Conservation (phyloP, 2,329 filamentous ascomycete species). For the Trichoderma koningiopsis region DNA sequence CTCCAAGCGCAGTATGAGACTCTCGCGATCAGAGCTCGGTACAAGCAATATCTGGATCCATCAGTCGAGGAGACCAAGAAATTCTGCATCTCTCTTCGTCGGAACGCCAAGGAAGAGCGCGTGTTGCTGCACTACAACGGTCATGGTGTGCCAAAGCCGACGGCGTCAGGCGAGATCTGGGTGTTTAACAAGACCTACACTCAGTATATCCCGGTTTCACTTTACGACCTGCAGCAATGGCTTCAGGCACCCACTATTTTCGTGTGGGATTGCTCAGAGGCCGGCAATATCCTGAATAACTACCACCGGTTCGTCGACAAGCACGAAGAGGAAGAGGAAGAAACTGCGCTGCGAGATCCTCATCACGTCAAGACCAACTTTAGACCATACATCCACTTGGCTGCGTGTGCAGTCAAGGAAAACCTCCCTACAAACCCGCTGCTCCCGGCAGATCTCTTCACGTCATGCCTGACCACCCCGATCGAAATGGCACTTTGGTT, state of each 20-base stretch:
- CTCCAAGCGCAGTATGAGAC: conserved; percentile 97
- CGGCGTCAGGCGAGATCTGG: conserved; percentile 95
- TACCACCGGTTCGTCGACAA: conserved; percentile 95
- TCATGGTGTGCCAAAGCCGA: conserved; percentile 94
- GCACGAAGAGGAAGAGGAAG: conserved; percentile 85
- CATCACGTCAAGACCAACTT: conserved; percentile 77
- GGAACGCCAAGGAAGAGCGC: conserved; percentile 93
- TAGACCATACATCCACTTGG: conserved; percentile 79
- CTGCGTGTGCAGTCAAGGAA: conserved; percentile 87
- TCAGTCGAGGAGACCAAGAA: conserved; percentile 98
- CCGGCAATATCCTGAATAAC: conserved; percentile 91
- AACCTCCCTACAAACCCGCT: conserved; percentile 93
- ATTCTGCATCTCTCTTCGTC: conserved; percentile 84
- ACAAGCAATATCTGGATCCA: conserved; percentile 95
- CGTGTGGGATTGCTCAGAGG: conserved; percentile 97
- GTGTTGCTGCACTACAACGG: conserved; percentile 99
- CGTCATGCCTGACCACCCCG: conserved; percentile 90
- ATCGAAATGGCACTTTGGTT: conserved; percentile 97
- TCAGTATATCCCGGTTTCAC: conserved; percentile 94
- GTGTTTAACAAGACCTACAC: conserved; percentile 99
- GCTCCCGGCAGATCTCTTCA: conserved; percentile 92
- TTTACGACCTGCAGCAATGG: conserved; percentile 96
- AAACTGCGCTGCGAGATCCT: conserved; percentile 74
- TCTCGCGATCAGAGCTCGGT: conserved; percentile 89
- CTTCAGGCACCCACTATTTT: conserved; percentile 93